Evolutionary conservation across 1,284 basidiomycete species (phyloP).

Genomic region (Ganoderma meredithae): DNA sequence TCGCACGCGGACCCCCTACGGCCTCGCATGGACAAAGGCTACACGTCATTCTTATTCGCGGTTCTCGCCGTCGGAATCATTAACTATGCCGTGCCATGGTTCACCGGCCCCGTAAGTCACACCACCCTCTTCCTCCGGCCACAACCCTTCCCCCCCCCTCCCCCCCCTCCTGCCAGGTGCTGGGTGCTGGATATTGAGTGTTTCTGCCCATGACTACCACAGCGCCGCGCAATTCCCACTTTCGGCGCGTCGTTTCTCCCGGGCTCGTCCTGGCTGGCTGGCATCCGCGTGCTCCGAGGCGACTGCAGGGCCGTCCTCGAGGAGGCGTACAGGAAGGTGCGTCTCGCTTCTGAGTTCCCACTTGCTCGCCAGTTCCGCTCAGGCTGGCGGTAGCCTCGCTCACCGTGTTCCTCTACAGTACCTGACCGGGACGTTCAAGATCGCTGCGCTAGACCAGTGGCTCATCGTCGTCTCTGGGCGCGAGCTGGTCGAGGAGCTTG

Average conservation of each 20-base stretch:
- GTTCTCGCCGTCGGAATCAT: background rate
- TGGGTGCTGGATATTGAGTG: background rate
- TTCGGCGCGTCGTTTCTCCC: background rate
- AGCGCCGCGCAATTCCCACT: background rate
- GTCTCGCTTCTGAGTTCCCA: no score
- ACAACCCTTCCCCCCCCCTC: no score
- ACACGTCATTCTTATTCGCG: background rate
- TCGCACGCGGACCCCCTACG: no score
- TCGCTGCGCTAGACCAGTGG: constrained; percentile 45
- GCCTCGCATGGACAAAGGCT: no score
- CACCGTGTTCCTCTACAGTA: constrained; percentile 35
- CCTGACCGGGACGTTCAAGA: constrained; percentile 40
- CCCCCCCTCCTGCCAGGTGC: background rate
- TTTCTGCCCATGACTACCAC: background rate
- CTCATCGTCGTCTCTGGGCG: constrained; percentile 35
- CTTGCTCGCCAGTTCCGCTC: background rate
- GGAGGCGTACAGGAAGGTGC: background rate
- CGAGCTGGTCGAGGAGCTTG: constrained; percentile 3
- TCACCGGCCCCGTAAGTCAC: background rate
- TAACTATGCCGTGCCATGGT: background rate
- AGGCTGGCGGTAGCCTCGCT: background rate
- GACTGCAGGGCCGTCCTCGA: constrained; percentile 24
- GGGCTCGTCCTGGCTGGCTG: background rate
- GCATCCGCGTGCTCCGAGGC: background rate
- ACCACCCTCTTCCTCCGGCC: background rate